Base-by-base conservation (phyloP, 208 protist genomes). In the Acanthamoeba triangularis region DNA sequence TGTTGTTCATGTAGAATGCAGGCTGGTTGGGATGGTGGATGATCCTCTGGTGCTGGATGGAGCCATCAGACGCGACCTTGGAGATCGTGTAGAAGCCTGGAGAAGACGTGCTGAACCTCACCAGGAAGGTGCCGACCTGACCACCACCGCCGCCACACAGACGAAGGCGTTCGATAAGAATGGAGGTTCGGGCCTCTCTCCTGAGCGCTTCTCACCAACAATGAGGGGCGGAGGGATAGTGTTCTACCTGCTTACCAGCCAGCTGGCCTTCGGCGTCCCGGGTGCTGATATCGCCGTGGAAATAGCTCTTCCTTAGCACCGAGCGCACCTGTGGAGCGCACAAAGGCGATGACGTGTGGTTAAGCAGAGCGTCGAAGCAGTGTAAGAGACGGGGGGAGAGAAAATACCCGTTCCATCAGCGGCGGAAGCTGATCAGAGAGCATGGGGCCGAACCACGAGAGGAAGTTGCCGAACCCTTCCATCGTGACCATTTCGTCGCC, bases 211-310 rank as follows among this genome's bases (percentile, higher is more conserved):
- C 44, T 49, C 44, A 14, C 44, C 44, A 25, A 25, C 54, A 18
- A 25, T 25, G 54, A 25, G 16, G 52, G 52, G 61, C 4, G 61
- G 11, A 3, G 25, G 23, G 61, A 14, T 25, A 0, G 28, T n/a
- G 10, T 10, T 25, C 0, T 37, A 74, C 65, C 44, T 95, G 90
- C 63, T 97, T 97, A 11, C 96, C 87, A 13, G 76, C 69, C 14
- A 97, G 94, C 72, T 93, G 88, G 54, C 90, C 90, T 54, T 97
- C 96, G 82, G 80, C 80, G 30, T 97, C 96, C 35, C 67, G 41
- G 33, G 95, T 97, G 35, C 94, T 94, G 59, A 97, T 96, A 49
- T 97, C 96, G 69, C 96, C 96, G 49, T 97, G 96, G 95, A 97
- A 97, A 65, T 95, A 97, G 61, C 59, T 84, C 87, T 85, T 85